Evolutionary conservation across 495 filamentous ascomycete species (phyloP).

Genomic region (Aspergillus leporis): DNA sequence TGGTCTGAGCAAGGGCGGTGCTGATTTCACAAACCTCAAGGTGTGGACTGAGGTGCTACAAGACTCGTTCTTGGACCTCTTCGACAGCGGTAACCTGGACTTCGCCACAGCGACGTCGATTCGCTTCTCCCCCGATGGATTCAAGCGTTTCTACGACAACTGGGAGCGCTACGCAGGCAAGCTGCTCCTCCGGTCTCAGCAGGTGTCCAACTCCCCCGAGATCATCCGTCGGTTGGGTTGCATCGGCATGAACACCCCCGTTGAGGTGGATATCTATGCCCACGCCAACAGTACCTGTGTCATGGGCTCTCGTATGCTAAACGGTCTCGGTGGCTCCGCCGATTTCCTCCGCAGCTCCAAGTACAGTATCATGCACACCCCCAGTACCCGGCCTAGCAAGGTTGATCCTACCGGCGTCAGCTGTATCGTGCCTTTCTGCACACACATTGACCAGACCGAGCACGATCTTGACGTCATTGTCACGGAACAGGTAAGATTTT

Average conservation of each 20-base stretch:
- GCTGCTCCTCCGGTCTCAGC: slow-evolving; percentile 83
- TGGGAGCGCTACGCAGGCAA: slow-evolving; percentile 81
- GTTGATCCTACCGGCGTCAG: slow-evolving; percentile 78
- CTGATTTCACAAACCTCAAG: slow-evolving; percentile 83
- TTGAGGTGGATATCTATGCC: slow-evolving; percentile 93
- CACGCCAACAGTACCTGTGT: slow-evolving; percentile 92
- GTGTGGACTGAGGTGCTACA: slow-evolving; percentile 96
- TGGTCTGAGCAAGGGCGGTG: slow-evolving; percentile 70
- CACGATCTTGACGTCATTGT: slow-evolving; percentile 88
- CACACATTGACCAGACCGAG: slow-evolving; percentile 91
- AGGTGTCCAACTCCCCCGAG: slow-evolving; percentile 90
- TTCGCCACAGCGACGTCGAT: slow-evolving; percentile 91
- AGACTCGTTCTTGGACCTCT: slow-evolving; percentile 91
- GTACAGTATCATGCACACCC: slow-evolving; percentile 94
- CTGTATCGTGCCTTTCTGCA: slow-evolving; percentile 92
- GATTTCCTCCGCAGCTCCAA: slow-evolving; percentile 85
- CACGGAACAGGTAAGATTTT: slow-evolving; percentile 61
- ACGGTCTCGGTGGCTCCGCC: slow-evolving; percentile 84
- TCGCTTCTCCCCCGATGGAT: slow-evolving; percentile 88
- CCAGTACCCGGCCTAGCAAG: slow-evolving; percentile 76
- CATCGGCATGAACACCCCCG: slow-evolving; percentile 95
- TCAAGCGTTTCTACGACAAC: slow-evolving; percentile 88
- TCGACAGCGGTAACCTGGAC: slow-evolving; percentile 86
- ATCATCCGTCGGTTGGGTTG: slow-evolving; percentile 87
- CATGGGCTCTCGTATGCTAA: slow-evolving; percentile 89